Evolutionary conservation across 2,329 filamentous ascomycete genomes (phyloP).

Genomic region (Aspergillus ibericus): DNA sequence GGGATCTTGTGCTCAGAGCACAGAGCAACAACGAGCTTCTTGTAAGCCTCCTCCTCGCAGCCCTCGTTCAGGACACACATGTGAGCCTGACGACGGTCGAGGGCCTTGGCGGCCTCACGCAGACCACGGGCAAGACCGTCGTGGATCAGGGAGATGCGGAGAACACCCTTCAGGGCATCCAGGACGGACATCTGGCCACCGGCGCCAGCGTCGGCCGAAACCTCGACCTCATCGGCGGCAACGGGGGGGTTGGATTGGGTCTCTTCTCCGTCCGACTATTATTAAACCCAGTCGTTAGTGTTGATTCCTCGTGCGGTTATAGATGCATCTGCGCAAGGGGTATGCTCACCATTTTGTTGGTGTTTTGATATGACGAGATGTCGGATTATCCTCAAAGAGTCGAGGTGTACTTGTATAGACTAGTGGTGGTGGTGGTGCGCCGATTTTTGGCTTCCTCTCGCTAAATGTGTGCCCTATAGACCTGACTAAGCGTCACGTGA

Average conservation of each 20-base stretch:
- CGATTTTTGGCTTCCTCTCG: constrained; percentile 29
- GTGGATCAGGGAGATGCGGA: constrained; percentile 99
- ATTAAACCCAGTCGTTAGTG: constrained; percentile 19
- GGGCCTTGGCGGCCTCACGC: constrained; percentile 96
- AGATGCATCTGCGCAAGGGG: not conserved
- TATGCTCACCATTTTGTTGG: constrained; percentile 48
- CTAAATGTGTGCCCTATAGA: constrained; percentile 28
- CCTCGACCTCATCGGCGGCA: constrained; percentile 85
- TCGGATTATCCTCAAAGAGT: constrained; percentile 59
- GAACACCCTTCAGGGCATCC: constrained; percentile 96
- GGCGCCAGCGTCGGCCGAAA: constrained; percentile 80
- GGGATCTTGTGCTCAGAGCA: constrained; percentile 99
- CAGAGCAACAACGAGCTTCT: constrained; percentile 98
- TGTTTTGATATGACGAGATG: constrained; percentile 34
- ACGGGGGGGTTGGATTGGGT: constrained; percentile 69
- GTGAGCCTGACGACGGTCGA: constrained; percentile 97
- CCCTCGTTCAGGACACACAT: constrained; percentile 99
- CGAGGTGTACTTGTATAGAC: constrained; percentile 24
- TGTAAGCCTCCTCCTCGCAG: constrained; percentile 99
- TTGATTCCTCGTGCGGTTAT: not conserved
- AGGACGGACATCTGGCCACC: constrained; percentile 83
- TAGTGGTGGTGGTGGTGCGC: constrained; percentile 25
- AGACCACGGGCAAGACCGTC: constrained; percentile 98
- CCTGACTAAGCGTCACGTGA: constrained; percentile 15
- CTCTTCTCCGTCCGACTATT: constrained; percentile 99